Evolutionary conservation across 352 stramenopile species (phyloP).

Genomic region (Pseudoperonospora humuli): DNA sequence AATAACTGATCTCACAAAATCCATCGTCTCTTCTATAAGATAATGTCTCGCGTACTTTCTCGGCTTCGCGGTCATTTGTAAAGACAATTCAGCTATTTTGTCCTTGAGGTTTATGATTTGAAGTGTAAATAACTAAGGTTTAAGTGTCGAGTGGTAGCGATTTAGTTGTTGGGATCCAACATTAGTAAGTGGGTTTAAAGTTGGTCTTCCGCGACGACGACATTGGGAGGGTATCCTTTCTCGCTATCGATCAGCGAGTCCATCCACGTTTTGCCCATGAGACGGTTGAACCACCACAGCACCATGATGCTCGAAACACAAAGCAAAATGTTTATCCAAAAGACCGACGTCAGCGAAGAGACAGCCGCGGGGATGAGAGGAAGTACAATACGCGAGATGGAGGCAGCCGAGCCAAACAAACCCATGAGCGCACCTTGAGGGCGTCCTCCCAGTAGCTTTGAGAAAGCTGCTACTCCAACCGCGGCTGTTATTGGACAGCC

Average conservation of each 20-base stretch:
- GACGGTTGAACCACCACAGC: slow-evolving; percentile 53
- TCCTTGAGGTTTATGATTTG: too few relatives aligned
- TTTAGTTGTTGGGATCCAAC: too few relatives aligned
- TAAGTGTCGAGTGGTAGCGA: too few relatives aligned
- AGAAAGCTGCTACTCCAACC: slow-evolving; percentile 61
- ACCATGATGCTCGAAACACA: slow-evolving; percentile 40
- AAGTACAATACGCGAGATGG: slow-evolving; percentile 63
- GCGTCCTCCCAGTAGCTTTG: slow-evolving; percentile 51
- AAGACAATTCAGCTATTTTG: too few relatives aligned
- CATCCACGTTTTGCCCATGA: slow-evolving; percentile 35
- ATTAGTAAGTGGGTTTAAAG: neutral
- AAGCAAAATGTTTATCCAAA: slow-evolving; percentile 57
- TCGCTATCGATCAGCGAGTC: slow-evolving; percentile 27
- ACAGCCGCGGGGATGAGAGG: slow-evolving; percentile 56
- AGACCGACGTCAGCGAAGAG: slow-evolving; percentile 48
- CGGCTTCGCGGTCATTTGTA: too few relatives aligned
- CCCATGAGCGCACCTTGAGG: slow-evolving; percentile 70
- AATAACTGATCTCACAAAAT: too few relatives aligned
- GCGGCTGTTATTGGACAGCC: slow-evolving; percentile 64
- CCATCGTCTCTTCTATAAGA: too few relatives aligned
- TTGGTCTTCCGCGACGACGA: slow-evolving; percentile 13
- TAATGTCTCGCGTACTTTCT: too few relatives aligned
- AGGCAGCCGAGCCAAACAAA: slow-evolving; percentile 54
- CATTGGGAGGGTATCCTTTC: slow-evolving; percentile 10
- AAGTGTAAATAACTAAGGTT: too few relatives aligned